A percentile compares a stretch with the other conserved stretches of the same genome.
Evolutionary conservation across 2,329 filamentous ascomycete genomes (phyloP).

Genomic region (Leptographium procerum): DNA sequence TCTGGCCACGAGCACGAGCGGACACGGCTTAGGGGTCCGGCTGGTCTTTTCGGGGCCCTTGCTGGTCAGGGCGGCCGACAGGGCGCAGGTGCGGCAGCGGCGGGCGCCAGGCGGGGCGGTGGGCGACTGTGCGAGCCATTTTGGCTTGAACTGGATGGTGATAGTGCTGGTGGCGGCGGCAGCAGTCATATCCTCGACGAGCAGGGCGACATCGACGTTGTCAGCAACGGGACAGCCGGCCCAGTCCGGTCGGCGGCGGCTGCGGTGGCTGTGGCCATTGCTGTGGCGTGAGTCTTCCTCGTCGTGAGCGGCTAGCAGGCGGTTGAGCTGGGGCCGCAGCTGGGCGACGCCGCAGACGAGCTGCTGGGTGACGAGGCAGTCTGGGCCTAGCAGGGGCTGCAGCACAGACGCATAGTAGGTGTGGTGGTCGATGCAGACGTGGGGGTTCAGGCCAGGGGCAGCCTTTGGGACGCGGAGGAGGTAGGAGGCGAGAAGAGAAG

Average conservation of each 20-base stretch:
- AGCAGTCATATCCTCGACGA: conserved; percentile 61
- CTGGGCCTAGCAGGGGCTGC: conserved; percentile 40
- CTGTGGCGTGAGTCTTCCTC: too few relatives aligned
- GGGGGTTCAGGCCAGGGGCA: conserved; percentile 32
- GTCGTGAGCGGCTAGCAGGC: conserved; percentile 31
- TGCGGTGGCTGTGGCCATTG: too few relatives aligned
- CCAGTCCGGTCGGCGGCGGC: conserved; percentile 28
- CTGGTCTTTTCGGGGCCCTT: background rate
- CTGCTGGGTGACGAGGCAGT: conserved; percentile 43
- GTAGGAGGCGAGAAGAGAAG: conserved; percentile 4
- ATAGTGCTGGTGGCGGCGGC: conserved; percentile 2
- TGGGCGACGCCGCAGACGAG: conserved; percentile 36
- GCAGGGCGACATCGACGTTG: conserved; percentile 50
- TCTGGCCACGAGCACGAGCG: conserved; percentile 10
- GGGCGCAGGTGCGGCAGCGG: conserved; percentile 66
- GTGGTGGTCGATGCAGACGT: conserved; percentile 25
- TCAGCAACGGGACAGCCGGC: conserved; percentile 39
- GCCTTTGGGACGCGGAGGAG: conserved; percentile 28
- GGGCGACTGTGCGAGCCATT: conserved; percentile 70
- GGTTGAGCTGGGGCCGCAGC: conserved; percentile 38
- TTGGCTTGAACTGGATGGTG: conserved; percentile 69
- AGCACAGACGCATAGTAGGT: conserved; percentile 40
- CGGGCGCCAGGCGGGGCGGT: conserved; percentile 51
- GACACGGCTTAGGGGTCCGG: conserved; percentile 13
- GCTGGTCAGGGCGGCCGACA: conserved; percentile 20